phyloP scores from a whole-genome alignment of 1,284 basidiomycete genomes.

The Cryptococcus jaspeensis region DNA sequence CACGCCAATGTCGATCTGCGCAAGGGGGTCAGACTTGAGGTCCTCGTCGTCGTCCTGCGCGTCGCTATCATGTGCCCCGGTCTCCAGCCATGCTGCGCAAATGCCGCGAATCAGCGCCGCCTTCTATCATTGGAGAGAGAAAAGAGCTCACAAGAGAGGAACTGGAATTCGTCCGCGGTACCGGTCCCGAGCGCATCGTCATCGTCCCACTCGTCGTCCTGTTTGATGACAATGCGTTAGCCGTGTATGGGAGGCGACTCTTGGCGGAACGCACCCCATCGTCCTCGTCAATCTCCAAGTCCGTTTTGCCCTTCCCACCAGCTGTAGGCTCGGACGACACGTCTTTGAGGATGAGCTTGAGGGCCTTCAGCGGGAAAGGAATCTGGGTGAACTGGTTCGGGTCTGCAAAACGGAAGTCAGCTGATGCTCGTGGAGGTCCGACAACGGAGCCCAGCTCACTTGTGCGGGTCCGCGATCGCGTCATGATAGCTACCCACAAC shows the following conservation, averaged over 20 bases:
- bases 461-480: slow-evolving; percentile 80
- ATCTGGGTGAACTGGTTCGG: slow-evolving; percentile 83
- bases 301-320: slow-evolving; percentile 57
- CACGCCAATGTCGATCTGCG: slow-evolving; percentile 83
- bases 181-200: slow-evolving; percentile 59
- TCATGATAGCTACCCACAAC: slow-evolving; percentile 76
- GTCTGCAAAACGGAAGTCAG: slow-evolving; percentile 52
- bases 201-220: slow-evolving; percentile 87
- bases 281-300: slow-evolving; percentile 64
- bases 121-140: slow-evolving; percentile 39
- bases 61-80: slow-evolving; percentile 63
- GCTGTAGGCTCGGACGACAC: slow-evolving; percentile 63
- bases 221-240: slow-evolving; percentile 4
- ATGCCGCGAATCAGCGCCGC: slow-evolving; percentile 12
- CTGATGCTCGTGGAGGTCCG: background rate
- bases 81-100: slow-evolving; percentile 55
- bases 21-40: slow-evolving; percentile 79
- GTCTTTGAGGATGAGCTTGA: slow-evolving; percentile 85
- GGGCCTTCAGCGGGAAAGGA: slow-evolving; percentile 82
- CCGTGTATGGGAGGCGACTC: background rate
- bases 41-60: slow-evolving; percentile 87
- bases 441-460: slow-evolving; percentile 56
- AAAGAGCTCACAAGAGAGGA: slow-evolving; percentile 49
- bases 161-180: slow-evolving; percentile 50
- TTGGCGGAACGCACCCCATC: slow-evolving; percentile 48